phyloP scores from a whole-genome alignment of 108 stramenopile genomes.

The Conticribra weissflogii region DNA sequence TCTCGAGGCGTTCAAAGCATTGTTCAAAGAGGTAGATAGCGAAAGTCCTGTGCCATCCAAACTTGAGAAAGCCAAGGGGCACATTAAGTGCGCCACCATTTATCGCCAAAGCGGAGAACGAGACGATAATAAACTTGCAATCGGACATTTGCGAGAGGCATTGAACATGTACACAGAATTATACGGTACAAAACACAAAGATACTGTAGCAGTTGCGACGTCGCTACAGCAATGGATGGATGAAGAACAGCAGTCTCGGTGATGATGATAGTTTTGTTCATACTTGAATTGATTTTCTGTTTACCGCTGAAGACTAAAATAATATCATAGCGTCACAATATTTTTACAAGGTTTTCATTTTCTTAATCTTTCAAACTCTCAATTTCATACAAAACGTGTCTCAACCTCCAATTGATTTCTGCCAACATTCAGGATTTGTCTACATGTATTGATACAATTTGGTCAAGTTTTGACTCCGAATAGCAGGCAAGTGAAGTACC shows the following conservation, averaged over 20 bases:
- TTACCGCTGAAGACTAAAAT: background rate
- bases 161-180: conserved; percentile 87
- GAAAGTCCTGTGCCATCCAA: conserved; percentile 77
- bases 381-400: too few relatives aligned
- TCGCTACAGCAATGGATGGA: conserved; percentile 85
- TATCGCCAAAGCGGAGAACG: conserved; percentile 68
- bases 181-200: conserved; percentile 83
- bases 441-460: background rate
- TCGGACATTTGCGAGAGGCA: conserved; percentile 80
- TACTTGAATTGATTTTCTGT: background rate
- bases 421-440: conserved; percentile 8
- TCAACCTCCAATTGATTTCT: too few relatives aligned
- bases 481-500: conserved; percentile 35
- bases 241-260: conserved; percentile 53
- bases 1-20: conserved; percentile 67
- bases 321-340: background rate
- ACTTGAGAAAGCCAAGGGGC: conserved; percentile 87
- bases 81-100: conserved; percentile 90
- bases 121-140: conserved; percentile 73
- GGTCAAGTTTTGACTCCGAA: conserved; percentile 12
- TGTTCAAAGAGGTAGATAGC: conserved; percentile 71
- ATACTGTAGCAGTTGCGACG: conserved; percentile 81
- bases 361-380: too few relatives aligned
- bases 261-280: conserved; percentile 3
- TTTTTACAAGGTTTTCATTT: background rate